These are phyloP conservation scores for Globisporangium spinosum DNA, from an alignment of 352 stramenopile species.

Conservation along the genomic window DNA sequence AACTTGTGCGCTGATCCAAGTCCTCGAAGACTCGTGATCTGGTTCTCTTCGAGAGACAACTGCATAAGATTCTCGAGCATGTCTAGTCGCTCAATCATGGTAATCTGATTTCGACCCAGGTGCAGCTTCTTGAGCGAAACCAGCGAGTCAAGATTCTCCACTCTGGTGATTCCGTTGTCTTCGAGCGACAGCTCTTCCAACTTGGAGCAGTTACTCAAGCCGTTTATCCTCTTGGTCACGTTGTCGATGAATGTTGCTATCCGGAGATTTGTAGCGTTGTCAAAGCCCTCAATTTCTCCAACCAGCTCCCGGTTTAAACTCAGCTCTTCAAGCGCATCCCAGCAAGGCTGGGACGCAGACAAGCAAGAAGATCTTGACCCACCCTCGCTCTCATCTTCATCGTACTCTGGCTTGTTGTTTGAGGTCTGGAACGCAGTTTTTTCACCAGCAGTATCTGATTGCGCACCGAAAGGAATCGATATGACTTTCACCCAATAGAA, in stretches of 20 bases:
- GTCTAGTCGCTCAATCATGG: constrained; percentile 56
- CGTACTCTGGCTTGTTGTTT: constrained; percentile 23
- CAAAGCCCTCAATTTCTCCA: constrained; percentile 47
- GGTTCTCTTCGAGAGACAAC: constrained; percentile 84
- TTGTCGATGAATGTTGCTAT: constrained; percentile 70
- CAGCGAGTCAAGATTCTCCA: constrained; percentile 64
- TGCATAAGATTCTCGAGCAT: constrained; percentile 60
- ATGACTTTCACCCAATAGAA: constrained; percentile 10
- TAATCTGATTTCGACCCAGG: constrained; percentile 75
- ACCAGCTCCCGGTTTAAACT: constrained; percentile 61
- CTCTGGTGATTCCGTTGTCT: constrained; percentile 68
- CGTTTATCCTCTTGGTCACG: constrained; percentile 52
- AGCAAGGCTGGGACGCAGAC: constrained; percentile 22
- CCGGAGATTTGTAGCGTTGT: constrained; percentile 49
- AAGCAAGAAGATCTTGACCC: background rate
- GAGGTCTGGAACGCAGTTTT: background rate
- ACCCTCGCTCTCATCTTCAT: constrained; percentile 20
- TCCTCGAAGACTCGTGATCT: constrained; percentile 66
- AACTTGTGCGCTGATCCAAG: constrained; percentile 57
- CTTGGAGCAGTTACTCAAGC: constrained; percentile 43
- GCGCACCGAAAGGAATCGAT: background rate
- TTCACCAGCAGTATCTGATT: background rate
- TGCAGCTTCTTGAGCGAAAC: constrained; percentile 69
- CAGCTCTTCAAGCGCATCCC: constrained; percentile 63
- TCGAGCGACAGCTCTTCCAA: constrained; percentile 78